These are phyloP conservation scores for Moesziomyces globuligerus DNA, from an alignment of 1,284 basidiomycete genomes.

Conservation along the genomic window DNA sequence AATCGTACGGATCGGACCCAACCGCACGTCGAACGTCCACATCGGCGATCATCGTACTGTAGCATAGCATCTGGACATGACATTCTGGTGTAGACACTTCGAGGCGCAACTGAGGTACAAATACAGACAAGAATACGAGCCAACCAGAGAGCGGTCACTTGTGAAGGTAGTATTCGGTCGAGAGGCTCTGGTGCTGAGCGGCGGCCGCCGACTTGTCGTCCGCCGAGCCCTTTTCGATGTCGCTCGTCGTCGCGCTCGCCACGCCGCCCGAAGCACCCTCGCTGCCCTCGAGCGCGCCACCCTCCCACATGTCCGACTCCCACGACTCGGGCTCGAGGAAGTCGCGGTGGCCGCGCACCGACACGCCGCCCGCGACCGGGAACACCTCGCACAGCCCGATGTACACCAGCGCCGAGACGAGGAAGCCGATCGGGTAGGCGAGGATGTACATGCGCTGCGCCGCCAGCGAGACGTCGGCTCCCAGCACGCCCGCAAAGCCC, in stretches of 20 bases:
- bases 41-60: neutral
- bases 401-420: constrained; percentile 62
- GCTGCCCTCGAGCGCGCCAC: neutral
- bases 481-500: constrained; percentile 73
- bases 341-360: constrained; percentile 18
- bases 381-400: constrained; percentile 50
- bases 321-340: constrained; percentile 49
- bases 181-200: constrained; percentile 15
- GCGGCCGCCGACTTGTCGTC: constrained; percentile 11
- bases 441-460: constrained; percentile 66
- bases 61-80: neutral
- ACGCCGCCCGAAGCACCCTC: neutral
- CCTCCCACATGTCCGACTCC: constrained; percentile 44
- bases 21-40: too few relatives aligned
- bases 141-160: constrained; percentile 14
- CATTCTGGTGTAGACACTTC: neutral
- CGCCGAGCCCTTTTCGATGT: constrained; percentile 23
- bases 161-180: constrained; percentile 35
- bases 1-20: neutral
- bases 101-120: neutral
- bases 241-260: constrained; percentile 3
- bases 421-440: constrained; percentile 66
- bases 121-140: neutral
- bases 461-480: constrained; percentile 54
- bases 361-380: constrained; percentile 29